These are phyloP conservation scores for Ogataea salicorniae DNA, from an alignment of 805 yeast species.

Conservation along the genomic window DNA sequence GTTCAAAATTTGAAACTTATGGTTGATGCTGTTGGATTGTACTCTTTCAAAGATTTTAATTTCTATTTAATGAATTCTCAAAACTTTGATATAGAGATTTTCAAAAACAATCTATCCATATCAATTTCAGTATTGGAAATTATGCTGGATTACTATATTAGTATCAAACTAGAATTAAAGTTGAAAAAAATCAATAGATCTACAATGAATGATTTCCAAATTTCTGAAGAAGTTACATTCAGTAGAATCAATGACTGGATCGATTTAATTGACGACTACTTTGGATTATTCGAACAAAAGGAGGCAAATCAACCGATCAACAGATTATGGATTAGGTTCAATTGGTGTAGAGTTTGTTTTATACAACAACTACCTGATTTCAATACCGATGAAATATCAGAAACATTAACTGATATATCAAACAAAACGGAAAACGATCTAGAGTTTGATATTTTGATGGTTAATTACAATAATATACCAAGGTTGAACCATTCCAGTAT, in stretches of 20 bases:
- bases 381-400: constrained; percentile 32
- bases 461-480: constrained; percentile 60
- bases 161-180: constrained; percentile 22
- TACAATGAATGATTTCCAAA: constrained; percentile 27
- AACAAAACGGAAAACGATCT: constrained; percentile 11
- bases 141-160: constrained; percentile 38
- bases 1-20: constrained; percentile 17
- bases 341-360: constrained; percentile 46
- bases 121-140: constrained; percentile 40
- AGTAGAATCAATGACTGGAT: constrained; percentile 49
- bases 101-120: constrained; percentile 9
- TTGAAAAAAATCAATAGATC: constrained; percentile 18
- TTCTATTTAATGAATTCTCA: constrained; percentile 1
- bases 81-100: not conserved
- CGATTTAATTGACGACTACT: constrained; percentile 28
- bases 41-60: constrained; percentile 14
- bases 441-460: constrained; percentile 36
- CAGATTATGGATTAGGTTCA: constrained; percentile 30
- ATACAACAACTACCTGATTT: constrained; percentile 32
- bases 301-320: not conserved
- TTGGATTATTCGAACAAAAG: constrained; percentile 6
- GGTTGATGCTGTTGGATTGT: constrained; percentile 26
- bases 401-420: constrained; percentile 24
- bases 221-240: constrained; percentile 34
- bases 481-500: constrained; percentile 45